Conservation (phyloP, 345 rosid species). For the Camelina laxa region DNA sequence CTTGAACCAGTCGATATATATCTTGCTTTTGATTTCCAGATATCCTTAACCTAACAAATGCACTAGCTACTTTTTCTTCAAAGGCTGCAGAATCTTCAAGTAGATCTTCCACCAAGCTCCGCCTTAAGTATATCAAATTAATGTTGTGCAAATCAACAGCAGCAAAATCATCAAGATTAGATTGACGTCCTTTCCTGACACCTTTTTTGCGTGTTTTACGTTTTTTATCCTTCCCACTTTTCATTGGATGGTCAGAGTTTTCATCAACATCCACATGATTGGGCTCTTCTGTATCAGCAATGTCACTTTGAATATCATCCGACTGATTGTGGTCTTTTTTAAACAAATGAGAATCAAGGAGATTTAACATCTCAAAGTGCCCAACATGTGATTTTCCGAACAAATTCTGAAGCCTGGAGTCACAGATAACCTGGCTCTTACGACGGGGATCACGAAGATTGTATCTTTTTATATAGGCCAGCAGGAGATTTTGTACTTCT, state of each 20-base stretch:
- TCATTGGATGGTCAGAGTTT: conserved; percentile 58
- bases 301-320: conserved; percentile 72
- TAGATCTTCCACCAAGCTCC: conserved; percentile 86
- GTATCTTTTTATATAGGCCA: conserved; percentile 87
- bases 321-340: conserved; percentile 73
- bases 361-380: conserved; percentile 98
- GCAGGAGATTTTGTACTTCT: conserved; percentile 82
- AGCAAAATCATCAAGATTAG: conserved; percentile 92
- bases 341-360: conserved; percentile 92
- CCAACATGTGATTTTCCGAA: conserved; percentile 97
- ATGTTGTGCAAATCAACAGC: conserved; percentile 93
- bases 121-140: conserved; percentile 80
- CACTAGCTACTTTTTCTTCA: conserved; percentile 80
- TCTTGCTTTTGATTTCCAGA: conserved; percentile 98
- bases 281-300: conserved; percentile 73
- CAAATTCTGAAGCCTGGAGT: conserved; percentile 80
- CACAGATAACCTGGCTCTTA: conserved; percentile 94
- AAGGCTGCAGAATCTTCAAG: conserved; percentile 77
- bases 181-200: conserved; percentile 72
- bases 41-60: conserved; percentile 94
- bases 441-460: conserved; percentile 97
- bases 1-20: conserved; percentile 93
- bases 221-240: conserved; percentile 73
- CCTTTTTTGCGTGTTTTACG: conserved; percentile 78
- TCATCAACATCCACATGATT: conserved; percentile 77